Conservation (phyloP, 768 basidiomycete species). For the Zangia roseola region DNA sequence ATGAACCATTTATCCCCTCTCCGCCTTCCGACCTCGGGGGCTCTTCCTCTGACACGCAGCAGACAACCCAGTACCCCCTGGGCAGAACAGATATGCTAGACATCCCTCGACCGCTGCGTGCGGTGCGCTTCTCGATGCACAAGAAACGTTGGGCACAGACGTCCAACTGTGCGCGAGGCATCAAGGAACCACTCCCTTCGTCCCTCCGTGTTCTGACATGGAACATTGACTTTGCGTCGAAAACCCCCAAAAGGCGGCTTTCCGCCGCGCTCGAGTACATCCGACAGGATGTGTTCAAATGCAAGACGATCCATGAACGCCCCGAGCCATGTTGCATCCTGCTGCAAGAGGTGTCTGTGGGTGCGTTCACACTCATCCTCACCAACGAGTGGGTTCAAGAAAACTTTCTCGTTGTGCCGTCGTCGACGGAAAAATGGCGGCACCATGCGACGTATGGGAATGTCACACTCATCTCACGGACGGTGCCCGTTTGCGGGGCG, state of each 20-base stretch:
- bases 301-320: constrained; percentile 38
- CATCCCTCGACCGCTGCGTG: constrained; percentile 28
- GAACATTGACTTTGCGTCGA: constrained; percentile 60
- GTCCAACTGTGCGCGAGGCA: constrained; percentile 34
- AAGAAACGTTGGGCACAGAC: constrained; percentile 34
- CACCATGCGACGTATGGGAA: constrained; percentile 53
- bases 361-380: constrained; percentile 48
- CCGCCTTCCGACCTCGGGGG: constrained; percentile 26
- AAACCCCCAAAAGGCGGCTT: constrained; percentile 43
- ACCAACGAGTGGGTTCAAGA: constrained; percentile 60
- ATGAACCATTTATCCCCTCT: constrained; percentile 31
- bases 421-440: constrained; percentile 55
- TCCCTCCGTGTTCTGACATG: constrained; percentile 62
- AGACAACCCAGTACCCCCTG: constrained; percentile 16
- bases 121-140: constrained; percentile 33
- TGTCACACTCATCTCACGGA: constrained; percentile 65
- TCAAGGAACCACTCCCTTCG: constrained; percentile 38
- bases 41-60: constrained; percentile 30
- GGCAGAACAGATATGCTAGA: constrained; percentile 22
- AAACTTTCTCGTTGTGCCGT: constrained; percentile 59
- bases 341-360: constrained; percentile 61
- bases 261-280: constrained; percentile 51
- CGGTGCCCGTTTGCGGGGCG: constrained; percentile 47
- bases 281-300: constrained; percentile 49
- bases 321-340: constrained; percentile 63